Conservation (phyloP, 2,329 filamentous ascomycete genomes). For the Fusarium scirpi region DNA sequence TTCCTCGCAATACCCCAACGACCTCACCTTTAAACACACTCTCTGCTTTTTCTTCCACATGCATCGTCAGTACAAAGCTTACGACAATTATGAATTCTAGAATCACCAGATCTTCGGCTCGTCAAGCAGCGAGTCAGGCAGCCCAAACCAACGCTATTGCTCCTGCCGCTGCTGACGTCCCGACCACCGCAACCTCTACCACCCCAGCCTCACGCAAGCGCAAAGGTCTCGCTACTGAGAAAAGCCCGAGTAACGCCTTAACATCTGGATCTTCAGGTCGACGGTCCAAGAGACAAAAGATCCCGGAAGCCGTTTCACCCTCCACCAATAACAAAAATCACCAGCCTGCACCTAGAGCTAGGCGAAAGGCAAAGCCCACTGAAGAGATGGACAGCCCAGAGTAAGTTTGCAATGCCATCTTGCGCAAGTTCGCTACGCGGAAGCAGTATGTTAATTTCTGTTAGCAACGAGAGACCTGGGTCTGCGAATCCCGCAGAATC, state of each 20-base stretch:
- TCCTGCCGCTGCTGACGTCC: conserved; percentile 53
- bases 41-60: conserved; percentile 37
- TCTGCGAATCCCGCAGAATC: conserved; percentile 72
- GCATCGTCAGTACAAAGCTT: conserved; percentile 48
- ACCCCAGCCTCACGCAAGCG: conserved; percentile 75
- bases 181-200: conserved; percentile 57
- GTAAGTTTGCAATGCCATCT: conserved; percentile 58
- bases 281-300: conserved; percentile 79
- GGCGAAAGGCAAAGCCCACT: conserved; percentile 70
- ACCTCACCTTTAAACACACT: conserved; percentile 31
- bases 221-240: conserved; percentile 72
- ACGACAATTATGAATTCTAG: conserved; percentile 90
- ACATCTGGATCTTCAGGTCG: conserved; percentile 59
- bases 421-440: neutral
- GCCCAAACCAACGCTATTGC: conserved; percentile 60
- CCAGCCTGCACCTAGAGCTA: conserved; percentile 57
- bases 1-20: conserved; percentile 31
- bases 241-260: conserved; percentile 54
- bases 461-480: conserved; percentile 54
- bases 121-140: conserved; percentile 79
- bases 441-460: conserved; percentile 20
- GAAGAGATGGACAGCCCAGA: conserved; percentile 79
- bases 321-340: conserved; percentile 43
- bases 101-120: conserved; percentile 94
- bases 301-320: conserved; percentile 61